phyloP scores from a whole-genome alignment of 495 filamentous ascomycete species.

The Bathelium albidoporum region DNA sequence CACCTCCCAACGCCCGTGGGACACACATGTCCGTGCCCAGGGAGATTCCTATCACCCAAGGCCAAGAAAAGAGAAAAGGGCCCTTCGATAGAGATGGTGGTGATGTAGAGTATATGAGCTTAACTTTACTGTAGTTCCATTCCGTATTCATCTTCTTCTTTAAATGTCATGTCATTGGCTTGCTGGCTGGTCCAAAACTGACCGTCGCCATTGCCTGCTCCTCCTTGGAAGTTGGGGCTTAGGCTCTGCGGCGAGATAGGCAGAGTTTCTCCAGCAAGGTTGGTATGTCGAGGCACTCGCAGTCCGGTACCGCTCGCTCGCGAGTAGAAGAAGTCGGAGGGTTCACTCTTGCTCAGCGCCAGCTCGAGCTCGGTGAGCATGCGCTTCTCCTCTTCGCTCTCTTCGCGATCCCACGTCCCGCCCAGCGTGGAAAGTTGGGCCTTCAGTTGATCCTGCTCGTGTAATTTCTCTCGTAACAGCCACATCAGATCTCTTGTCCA shows the following conservation, averaged over 20 bases:
- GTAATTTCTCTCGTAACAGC: constrained; percentile 74
- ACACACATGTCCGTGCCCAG: not conserved
- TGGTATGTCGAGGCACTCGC: constrained; percentile 85
- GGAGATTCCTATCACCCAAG: not conserved
- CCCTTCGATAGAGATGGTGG: not conserved
- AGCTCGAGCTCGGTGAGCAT: constrained; percentile 89
- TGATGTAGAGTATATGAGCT: not conserved
- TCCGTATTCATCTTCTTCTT: constrained; percentile 81
- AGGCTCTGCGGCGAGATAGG: constrained; percentile 50
- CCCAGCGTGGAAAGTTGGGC: constrained; percentile 62
- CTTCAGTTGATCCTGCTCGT: constrained; percentile 76
- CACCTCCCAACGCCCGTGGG: constrained; percentile 5
- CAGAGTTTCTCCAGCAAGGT: constrained; percentile 71
- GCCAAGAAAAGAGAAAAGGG: not conserved
- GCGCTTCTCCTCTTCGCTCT: constrained; percentile 83
- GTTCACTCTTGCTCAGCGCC: constrained; percentile 67
- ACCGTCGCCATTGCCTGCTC: constrained; percentile 44
- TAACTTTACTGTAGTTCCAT: constrained; percentile 60
- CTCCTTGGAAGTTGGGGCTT: constrained; percentile 59
- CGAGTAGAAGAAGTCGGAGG: constrained; percentile 66
- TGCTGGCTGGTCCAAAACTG: constrained; percentile 66
- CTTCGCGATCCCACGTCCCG: constrained; percentile 65
- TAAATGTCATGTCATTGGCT: constrained; percentile 47
- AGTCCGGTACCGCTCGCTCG: constrained; percentile 75
- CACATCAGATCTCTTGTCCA: constrained; percentile 99